Evolutionary conservation across 768 basidiomycete genomes (phyloP), one percentile per base, ranked within the genome.

Genomic region (Tulasnella sp.): DNA sequence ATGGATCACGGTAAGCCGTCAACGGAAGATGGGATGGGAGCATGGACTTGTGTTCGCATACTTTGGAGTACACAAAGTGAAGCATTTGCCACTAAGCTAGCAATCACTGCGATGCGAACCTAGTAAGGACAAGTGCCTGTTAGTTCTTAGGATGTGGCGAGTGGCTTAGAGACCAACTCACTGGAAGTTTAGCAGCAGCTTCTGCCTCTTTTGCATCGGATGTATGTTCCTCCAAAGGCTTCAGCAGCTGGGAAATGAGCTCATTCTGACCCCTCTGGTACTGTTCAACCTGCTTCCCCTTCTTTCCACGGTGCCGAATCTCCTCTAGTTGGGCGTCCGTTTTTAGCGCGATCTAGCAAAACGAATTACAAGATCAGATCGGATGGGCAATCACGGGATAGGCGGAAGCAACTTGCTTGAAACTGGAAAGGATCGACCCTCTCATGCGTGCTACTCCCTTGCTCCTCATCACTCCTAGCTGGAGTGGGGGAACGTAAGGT

Each of bases 201-300:
- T 84, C 85, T 30, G 83, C 81, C 11, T 77, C 75, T 61, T 75
- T 78, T 12, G 91, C 92, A 65, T 94, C 89, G 53, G 81, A 78
- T 0, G 90, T 90, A 66, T 92, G 87, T 29, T 85, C 83, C 34
- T 91, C 87, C 80, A 98, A 85, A 0, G 92, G 80, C 70, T 94
- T 96, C 31, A 98, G 78, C 62, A 97, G 72, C n/a, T 81, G 78
- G n/a, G 72, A 68, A 62, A 98, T 94, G 61, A 92, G 84, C 87
- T 80, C 71, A 73, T 92, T 92, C 68, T 92, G 86, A 61, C 73
- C 78, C 45, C 75, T 70, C 53, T 89, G 85, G 66, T 83, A 88
- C 48, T 70, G 73, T 51, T 80, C 87, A 49, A 89, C 69, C 21
- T 72, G 71, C 68, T 81, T 87, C 57, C 84, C 83, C 27, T 72